Conservation (phyloP, 1,139 yeast species). For the Taphrina wiesneri region DNA sequence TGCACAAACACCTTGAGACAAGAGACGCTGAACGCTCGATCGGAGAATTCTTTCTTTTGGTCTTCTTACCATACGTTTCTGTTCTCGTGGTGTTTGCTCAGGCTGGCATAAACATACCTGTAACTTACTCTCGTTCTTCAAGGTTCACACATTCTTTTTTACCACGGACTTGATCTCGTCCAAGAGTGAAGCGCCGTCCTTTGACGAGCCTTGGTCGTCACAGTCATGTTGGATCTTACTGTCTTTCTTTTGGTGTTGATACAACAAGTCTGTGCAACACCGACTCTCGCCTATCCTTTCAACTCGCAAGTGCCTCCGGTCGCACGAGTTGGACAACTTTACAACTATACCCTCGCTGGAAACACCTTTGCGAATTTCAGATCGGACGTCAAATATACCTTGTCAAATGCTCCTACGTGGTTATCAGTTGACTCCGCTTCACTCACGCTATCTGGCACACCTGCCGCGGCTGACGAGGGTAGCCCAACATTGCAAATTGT, state of each 20-base stretch:
- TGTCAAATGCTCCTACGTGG: constrained; percentile 71
- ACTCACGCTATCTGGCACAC: constrained; percentile 70
- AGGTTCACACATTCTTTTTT: neutral
- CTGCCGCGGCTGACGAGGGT: constrained; percentile 53
- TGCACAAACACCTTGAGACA: neutral
- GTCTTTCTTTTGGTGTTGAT: neutral
- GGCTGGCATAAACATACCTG: neutral
- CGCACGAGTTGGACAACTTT: constrained; percentile 66
- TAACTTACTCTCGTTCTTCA: neutral
- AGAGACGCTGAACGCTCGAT: neutral
- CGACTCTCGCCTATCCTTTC: constrained; percentile 75
- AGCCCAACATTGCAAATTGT: constrained; percentile 54
- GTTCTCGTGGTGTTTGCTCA: neutral
- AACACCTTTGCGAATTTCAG: constrained; percentile 58
- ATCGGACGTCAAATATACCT: constrained; percentile 57
- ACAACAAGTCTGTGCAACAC: constrained; percentile 40
- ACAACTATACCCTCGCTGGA: constrained; percentile 67
- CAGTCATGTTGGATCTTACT: constrained; percentile 1
- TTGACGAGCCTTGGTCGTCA: neutral
- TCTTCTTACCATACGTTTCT: neutral
- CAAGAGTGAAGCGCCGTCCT: neutral
- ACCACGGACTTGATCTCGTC: neutral
- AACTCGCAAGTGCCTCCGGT: constrained; percentile 82
- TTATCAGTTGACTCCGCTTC: constrained; percentile 63
- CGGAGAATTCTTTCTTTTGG: neutral